phyloP scores from a whole-genome alignment of 192 early-diverging fungal genomes.

The Dissophora ornata region DNA sequence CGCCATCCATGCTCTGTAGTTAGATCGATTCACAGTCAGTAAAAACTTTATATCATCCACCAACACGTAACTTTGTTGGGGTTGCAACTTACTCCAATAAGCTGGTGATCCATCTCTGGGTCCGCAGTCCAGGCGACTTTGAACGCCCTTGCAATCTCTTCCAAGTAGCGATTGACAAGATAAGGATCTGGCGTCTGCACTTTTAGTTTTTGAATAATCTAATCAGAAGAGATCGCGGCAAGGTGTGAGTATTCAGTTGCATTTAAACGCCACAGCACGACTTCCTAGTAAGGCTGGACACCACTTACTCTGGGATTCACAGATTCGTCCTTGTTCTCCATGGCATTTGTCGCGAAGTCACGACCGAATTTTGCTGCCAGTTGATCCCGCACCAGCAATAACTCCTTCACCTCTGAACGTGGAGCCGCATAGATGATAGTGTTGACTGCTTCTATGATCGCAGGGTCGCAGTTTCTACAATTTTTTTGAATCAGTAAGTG shows the following conservation, averaged over 20 bases:
- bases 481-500: too few species aligned
- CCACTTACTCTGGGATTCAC: conserved; percentile 84
- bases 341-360: conserved; percentile 78
- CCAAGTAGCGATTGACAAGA: conserved; percentile 87
- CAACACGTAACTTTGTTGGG: too few species aligned
- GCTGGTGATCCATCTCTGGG: conserved; percentile 55
- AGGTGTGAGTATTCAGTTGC: too few species aligned
- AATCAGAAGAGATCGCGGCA: background rate
- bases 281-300: too few species aligned
- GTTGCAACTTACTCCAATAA: conserved; percentile 38
- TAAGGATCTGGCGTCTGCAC: conserved; percentile 82
- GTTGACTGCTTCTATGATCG: conserved; percentile 87
- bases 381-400: conserved; percentile 79
- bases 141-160: conserved; percentile 88
- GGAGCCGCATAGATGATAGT: conserved; percentile 94
- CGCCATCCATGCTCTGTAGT: conserved; percentile 30
- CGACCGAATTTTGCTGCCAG: conserved; percentile 86
- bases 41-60: too few species aligned
- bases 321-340: conserved; percentile 77
- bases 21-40: too few species aligned
- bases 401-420: conserved; percentile 86
- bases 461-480: conserved; percentile 77
- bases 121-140: conserved; percentile 76
- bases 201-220: conserved; percentile 86
- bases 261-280: too few species aligned